Evolutionary conservation across 2,329 filamentous ascomycete genomes (phyloP).

Genomic region (Pseudocercospora musae): DNA sequence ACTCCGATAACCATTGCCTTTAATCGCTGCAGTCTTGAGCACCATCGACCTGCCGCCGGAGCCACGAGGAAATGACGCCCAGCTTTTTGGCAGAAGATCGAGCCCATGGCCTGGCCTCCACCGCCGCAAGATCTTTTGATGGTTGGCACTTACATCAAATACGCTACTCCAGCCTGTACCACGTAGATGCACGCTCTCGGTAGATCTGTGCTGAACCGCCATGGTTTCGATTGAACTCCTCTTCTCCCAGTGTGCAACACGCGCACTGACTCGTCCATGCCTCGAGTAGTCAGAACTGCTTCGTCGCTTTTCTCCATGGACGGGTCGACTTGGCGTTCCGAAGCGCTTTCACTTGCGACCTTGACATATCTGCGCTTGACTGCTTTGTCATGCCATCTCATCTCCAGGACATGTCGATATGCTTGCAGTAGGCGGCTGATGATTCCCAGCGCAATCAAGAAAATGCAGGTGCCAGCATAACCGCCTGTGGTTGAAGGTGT

Average conservation of each 20-base stretch:
- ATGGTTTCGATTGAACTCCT: conserved; percentile 58
- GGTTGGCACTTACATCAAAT: conserved; percentile 70
- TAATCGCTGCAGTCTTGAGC: background rate
- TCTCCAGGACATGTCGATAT: conserved; percentile 57
- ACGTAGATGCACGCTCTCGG: conserved; percentile 69
- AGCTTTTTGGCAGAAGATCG: background rate
- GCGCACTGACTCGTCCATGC: conserved; percentile 74
- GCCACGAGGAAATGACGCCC: background rate
- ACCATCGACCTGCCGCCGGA: background rate
- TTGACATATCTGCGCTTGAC: conserved; percentile 73
- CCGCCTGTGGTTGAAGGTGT: conserved; percentile 65
- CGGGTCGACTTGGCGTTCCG: conserved; percentile 37
- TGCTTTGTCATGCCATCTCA: conserved; percentile 69
- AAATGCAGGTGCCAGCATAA: conserved; percentile 90
- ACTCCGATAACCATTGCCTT: background rate
- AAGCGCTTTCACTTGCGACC: conserved; percentile 57
- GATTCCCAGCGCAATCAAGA: conserved; percentile 73
- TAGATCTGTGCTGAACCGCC: conserved; percentile 77
- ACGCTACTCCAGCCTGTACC: conserved; percentile 71
- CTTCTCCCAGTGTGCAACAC: conserved; percentile 50
- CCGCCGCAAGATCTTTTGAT: background rate
- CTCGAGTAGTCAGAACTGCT: conserved; percentile 68
- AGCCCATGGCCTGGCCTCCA: background rate
- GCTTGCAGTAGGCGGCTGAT: conserved; percentile 70
- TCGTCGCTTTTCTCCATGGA: conserved; percentile 54